These are phyloP conservation scores for Amanita brunnescens DNA, from an alignment of 768 basidiomycete species.

Conservation along the genomic window DNA sequence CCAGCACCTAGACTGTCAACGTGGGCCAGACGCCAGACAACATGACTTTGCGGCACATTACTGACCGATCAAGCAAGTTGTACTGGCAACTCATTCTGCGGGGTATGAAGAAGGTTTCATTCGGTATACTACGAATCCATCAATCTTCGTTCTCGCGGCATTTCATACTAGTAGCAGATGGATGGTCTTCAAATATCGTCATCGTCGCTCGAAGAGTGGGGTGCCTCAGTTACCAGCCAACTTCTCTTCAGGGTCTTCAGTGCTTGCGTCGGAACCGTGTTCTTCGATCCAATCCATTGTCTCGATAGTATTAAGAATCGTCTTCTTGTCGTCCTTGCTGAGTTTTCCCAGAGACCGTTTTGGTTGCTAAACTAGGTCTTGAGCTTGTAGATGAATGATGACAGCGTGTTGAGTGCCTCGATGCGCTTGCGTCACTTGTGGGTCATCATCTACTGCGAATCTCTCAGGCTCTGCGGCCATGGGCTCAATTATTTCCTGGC, in stretches of 20 bases:
- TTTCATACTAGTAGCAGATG: too few species aligned
- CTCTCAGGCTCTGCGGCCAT: constrained; percentile 95
- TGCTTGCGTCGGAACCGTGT: constrained; percentile 62
- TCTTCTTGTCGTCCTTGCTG: constrained; percentile 74
- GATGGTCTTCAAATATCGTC: constrained; percentile 22
- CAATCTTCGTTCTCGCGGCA: neutral
- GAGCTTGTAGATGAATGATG: constrained; percentile 77
- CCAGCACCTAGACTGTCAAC: too few species aligned
- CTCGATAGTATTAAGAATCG: constrained; percentile 72
- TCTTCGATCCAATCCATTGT: constrained; percentile 89
- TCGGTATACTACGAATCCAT: neutral
- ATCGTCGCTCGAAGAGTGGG: constrained; percentile 19
- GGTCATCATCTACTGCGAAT: constrained; percentile 74
- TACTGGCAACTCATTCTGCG: too few species aligned
- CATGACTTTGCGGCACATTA: too few species aligned
- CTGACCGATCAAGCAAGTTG: too few species aligned
- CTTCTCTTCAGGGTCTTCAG: constrained; percentile 92
- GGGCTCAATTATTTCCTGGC: constrained; percentile 85
- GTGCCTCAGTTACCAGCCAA: constrained; percentile 41
- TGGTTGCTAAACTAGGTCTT: constrained; percentile 82
- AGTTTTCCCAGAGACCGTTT: constrained; percentile 90
- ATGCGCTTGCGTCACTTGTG: constrained; percentile 74
- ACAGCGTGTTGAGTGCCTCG: constrained; percentile 73
- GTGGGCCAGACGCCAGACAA: too few species aligned
- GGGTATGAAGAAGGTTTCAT: too few species aligned